These are phyloP conservation scores for Lipomyces lipofer DNA, from an alignment of 805 yeast species.

Conservation along the genomic window DNA sequence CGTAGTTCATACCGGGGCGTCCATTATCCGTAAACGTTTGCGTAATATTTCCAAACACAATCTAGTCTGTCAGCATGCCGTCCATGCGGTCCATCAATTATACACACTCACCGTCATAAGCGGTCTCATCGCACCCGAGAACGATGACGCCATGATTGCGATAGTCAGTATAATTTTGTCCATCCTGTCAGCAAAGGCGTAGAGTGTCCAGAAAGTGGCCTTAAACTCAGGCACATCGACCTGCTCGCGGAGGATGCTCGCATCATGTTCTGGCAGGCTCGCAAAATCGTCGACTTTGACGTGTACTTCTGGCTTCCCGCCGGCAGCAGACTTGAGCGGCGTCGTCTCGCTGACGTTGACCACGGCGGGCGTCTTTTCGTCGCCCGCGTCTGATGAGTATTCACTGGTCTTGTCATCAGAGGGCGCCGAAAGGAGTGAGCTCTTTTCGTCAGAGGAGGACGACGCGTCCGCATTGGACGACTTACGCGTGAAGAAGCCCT, in stretches of 20 bases:
- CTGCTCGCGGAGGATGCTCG: conserved; percentile 40
- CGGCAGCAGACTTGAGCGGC: conserved; percentile 16
- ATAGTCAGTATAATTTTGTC: conserved; percentile 30
- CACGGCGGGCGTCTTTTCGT: neutral
- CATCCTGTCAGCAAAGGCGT: conserved; percentile 39
- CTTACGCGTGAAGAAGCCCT: conserved; percentile 1
- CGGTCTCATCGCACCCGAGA: conserved; percentile 40
- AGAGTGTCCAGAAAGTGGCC: conserved; percentile 37
- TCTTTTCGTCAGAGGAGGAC: neutral
- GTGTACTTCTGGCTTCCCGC: conserved; percentile 3
- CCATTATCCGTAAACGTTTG: conserved; percentile 39
- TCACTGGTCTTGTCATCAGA: conserved; percentile 8
- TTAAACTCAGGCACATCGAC: conserved; percentile 30
- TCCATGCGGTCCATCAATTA: neutral
- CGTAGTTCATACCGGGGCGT: conserved; percentile 37
- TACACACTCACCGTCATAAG: conserved; percentile 39
- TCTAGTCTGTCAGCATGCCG: conserved; percentile 3
- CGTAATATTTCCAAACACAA: conserved; percentile 44
- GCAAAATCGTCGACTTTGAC: conserved; percentile 24
- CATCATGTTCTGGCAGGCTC: conserved; percentile 39
- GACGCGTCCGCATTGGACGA: neutral
- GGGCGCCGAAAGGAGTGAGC: neutral
- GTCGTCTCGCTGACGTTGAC: conserved; percentile 17
- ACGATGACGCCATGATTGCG: conserved; percentile 38
- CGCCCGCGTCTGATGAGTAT: neutral